These are phyloP conservation scores for Neonothopanus nambi DNA, from an alignment of 1,284 basidiomycete genomes.

Conservation along the genomic window DNA sequence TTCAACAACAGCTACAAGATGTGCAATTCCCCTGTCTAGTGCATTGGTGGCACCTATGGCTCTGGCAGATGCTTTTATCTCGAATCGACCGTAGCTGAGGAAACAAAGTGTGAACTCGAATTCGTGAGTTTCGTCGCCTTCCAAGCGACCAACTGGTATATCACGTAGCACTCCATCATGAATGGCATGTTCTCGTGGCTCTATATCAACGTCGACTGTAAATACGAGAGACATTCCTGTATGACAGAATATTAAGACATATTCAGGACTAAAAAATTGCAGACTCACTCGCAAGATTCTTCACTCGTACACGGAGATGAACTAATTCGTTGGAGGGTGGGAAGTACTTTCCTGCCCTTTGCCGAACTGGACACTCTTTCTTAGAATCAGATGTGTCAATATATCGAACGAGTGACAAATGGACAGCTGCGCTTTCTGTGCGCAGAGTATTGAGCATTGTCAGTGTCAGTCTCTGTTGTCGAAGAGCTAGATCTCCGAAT, in stretches of 20 bases:
- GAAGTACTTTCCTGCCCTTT: conserved; percentile 40
- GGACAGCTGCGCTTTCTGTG: conserved; percentile 59
- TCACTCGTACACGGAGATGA: conserved; percentile 53
- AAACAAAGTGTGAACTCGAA: conserved; percentile 71
- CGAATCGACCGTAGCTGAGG: conserved; percentile 72
- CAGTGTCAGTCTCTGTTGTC: conserved; percentile 72
- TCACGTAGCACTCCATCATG: conserved; percentile 67
- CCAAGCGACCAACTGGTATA: conserved; percentile 59
- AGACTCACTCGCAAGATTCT: conserved; percentile 62
- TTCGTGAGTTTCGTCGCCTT: conserved; percentile 50
- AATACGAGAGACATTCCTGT: conserved; percentile 53
- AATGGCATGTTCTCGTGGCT: conserved; percentile 64
- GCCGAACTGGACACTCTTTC: conserved; percentile 22
- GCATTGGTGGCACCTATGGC: conserved; percentile 32
- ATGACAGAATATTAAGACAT: conserved; percentile 5
- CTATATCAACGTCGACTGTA: conserved; percentile 52
- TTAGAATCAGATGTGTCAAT: conserved; percentile 18
- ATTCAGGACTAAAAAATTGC: conserved; percentile 8
- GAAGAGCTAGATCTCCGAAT: conserved; percentile 71
- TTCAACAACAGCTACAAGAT: conserved; percentile 37
- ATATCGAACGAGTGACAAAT: conserved; percentile 51
- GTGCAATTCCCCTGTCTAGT: conserved; percentile 35
- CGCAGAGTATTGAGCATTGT: conserved; percentile 77
- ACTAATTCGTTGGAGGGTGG: conserved; percentile 60
- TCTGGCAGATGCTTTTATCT: conserved; percentile 60